Evolutionary conservation across 1,139 yeast species (phyloP).

Genomic region (Yamadazyma membranifaciens): DNA sequence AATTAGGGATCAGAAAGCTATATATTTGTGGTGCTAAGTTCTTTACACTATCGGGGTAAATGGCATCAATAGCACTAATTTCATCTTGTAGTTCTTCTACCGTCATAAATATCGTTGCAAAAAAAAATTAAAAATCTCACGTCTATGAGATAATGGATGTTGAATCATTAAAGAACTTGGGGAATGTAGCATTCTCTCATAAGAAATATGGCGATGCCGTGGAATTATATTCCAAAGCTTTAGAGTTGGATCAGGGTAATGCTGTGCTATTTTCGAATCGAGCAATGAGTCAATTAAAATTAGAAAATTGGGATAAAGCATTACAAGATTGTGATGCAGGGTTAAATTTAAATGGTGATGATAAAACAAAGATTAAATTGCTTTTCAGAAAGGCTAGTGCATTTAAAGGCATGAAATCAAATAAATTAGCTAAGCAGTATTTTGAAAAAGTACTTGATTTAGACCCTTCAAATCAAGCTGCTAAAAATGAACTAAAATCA

Average conservation of each 20-base stretch:
- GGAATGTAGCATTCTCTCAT: constrained; percentile 64
- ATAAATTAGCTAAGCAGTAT: constrained; percentile 30
- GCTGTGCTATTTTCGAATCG: constrained; percentile 75
- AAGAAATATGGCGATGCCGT: constrained; percentile 60
- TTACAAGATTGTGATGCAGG: constrained; percentile 61
- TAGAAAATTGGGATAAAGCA: constrained; percentile 56
- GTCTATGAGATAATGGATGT: constrained; percentile 2
- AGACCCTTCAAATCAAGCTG: constrained; percentile 45
- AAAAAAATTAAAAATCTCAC: constrained; percentile 8
- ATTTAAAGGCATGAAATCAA: constrained; percentile 30
- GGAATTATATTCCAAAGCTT: constrained; percentile 62
- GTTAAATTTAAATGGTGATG: constrained; percentile 30
- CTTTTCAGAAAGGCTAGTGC: constrained; percentile 58
- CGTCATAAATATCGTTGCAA: not conserved
- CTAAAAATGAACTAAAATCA: constrained; percentile 23
- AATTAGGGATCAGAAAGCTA: constrained; percentile 61
- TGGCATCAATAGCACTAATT: constrained; percentile 79
- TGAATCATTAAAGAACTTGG: constrained; percentile 43
- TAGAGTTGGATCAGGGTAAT: constrained; percentile 52
- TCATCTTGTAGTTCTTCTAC: constrained; percentile 71
- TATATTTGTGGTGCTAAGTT: constrained; percentile 39
- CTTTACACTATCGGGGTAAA: constrained; percentile 63
- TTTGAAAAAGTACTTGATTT: constrained; percentile 41
- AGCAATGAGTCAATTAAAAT: constrained; percentile 68
- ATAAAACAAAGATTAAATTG: constrained; percentile 46